Evolutionary conservation across 1,284 basidiomycete species (phyloP), one percentile per base, ranked within the genome.

Genomic region (Hemileia vastatrix): DNA sequence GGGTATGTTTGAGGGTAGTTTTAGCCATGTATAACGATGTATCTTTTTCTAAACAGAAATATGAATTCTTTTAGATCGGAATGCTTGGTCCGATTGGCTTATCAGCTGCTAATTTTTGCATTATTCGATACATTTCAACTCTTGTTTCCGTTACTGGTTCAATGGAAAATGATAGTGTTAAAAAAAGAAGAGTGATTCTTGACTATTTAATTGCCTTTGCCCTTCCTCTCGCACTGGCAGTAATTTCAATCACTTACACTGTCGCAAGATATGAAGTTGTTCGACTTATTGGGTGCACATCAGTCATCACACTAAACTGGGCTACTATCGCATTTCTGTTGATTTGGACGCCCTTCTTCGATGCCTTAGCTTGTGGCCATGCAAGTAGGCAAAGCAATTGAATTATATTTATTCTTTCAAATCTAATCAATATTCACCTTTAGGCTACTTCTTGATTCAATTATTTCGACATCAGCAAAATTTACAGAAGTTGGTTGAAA

Each of bases 21-120:
- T 15, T 44, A 18, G 43, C 15, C 54, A 6, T 4, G 18, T 15
- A 6, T 32, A n/a, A 9, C n/a, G n/a, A 8, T 21, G 4, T 54
- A 5, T 5, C 15, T 4, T 32, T 54, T 11, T 9, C 5, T 21
- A 21, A 40, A 5, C 15, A 54, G 4, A 15, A 4, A 33, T 40
- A n/a, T 24, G 43, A 50, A 8, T 43, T 31, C n/a, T n/a, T n/a
- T 11, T 19, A 57, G 56, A 36, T 57, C 24, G 18, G 23, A 19
- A 27, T 44, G 23, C 45, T 58, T 27, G 56, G 56, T 9, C 56
- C 56, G 6, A 5, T 58, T 15, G 56, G 56, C 4, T 40, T 58
- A 4, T 40, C 50, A 19, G 50, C 50, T 24, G 8, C 56, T 2
- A 58, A 58, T 27, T 47, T 21, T 21, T 58, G 56, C 31, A 58